A percentile compares a stretch with the other conserved stretches of the same genome.
These are phyloP conservation scores for Cordyceps cateniannulata DNA, from an alignment of 2,329 filamentous ascomycete genomes.

Conservation along the genomic window DNA sequence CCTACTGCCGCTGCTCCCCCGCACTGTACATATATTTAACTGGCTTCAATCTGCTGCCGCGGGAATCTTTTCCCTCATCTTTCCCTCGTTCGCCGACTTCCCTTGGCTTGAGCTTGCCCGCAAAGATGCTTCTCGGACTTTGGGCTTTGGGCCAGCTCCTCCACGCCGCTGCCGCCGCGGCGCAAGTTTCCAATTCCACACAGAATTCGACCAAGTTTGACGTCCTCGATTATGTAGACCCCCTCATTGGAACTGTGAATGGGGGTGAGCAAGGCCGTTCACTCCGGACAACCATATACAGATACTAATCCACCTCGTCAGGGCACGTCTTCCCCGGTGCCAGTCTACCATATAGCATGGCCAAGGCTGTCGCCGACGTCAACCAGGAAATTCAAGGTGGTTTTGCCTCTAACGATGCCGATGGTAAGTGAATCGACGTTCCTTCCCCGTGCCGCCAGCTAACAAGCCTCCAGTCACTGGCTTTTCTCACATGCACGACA, in stretches of 20 bases:
- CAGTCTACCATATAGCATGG: constrained; percentile 24
- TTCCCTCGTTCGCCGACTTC: not conserved
- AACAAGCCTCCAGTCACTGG: constrained; percentile 21
- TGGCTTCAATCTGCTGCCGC: not conserved
- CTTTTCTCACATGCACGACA: constrained; percentile 26
- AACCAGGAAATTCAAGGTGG: constrained; percentile 22
- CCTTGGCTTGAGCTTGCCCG: not conserved
- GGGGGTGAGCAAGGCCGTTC: constrained; percentile 15
- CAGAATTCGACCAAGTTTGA: constrained; percentile 12
- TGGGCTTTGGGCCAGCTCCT: not conserved
- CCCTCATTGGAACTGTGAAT: constrained; percentile 22
- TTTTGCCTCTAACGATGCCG: constrained; percentile 20
- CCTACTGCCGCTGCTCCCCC: not conserved
- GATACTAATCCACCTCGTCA: not conserved
- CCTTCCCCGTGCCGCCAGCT: not conserved
- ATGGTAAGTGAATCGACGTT: constrained; percentile 14
- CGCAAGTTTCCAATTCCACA: not conserved
- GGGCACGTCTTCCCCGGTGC: constrained; percentile 25
- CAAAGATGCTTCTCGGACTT: constrained; percentile 2
- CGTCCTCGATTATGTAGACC: constrained; percentile 20
- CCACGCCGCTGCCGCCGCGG: not conserved
- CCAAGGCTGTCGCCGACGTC: constrained; percentile 23
- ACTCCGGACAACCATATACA: not conserved
- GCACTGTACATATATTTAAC: not conserved
- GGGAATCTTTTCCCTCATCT: not conserved